Evolutionary conservation across 2,329 filamentous ascomycete species (phyloP).

Genomic region (Aspergillus spinulosporus): DNA sequence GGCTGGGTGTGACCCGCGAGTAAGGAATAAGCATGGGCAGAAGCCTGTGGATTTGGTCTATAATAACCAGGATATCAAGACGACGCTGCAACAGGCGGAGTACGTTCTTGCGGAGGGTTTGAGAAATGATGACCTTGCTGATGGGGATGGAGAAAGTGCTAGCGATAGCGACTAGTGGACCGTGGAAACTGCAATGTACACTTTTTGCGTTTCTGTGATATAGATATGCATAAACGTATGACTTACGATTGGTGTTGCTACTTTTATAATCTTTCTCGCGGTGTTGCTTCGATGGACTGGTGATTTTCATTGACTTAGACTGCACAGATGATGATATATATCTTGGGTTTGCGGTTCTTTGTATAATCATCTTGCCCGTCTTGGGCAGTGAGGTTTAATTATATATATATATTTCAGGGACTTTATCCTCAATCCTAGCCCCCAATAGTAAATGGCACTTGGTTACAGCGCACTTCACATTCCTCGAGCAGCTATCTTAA

Average conservation of each 20-base stretch:
- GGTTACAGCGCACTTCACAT: too few relatives aligned
- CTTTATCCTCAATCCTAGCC: too few relatives aligned
- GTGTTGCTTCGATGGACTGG: not conserved
- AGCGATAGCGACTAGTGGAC: conserved; percentile 42
- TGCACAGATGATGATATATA: too few relatives aligned
- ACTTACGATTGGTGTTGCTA: conserved; percentile 17
- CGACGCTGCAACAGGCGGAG: conserved; percentile 46
- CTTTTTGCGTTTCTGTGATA: conserved; percentile 6
- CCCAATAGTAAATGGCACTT: too few relatives aligned
- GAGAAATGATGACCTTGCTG: conserved; percentile 33
- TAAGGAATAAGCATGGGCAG: conserved; percentile 50
- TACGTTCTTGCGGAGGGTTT: conserved; percentile 50
- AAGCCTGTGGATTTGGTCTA: conserved; percentile 49
- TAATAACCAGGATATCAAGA: conserved; percentile 44
- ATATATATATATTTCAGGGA: too few relatives aligned
- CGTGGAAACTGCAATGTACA: not conserved
- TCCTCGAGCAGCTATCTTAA: too few relatives aligned
- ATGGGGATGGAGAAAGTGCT: conserved; percentile 41
- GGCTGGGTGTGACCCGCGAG: conserved; percentile 50
- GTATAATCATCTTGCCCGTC: too few relatives aligned
- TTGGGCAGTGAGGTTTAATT: too few relatives aligned
- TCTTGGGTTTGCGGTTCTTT: too few relatives aligned
- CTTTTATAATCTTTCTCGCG: too few relatives aligned
- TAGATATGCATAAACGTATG: conserved; percentile 21
- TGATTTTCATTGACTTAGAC: not conserved